Conservation (phyloP, 768 basidiomycete species). For the Chiua virens region DNA sequence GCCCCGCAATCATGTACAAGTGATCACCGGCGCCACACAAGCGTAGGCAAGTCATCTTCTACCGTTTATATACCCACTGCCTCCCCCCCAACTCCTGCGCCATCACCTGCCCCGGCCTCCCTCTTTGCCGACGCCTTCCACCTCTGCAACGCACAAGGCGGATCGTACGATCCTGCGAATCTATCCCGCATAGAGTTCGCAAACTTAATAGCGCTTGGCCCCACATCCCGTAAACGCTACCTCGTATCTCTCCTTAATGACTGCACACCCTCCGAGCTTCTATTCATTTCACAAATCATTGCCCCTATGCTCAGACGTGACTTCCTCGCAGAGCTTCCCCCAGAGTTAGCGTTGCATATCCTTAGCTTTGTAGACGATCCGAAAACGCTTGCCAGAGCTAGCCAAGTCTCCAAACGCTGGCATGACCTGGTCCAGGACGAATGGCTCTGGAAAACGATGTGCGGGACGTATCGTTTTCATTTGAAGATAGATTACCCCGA, state of each 20-base stretch:
- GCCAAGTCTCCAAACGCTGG: slow-evolving; percentile 75
- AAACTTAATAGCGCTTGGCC: slow-evolving; percentile 32
- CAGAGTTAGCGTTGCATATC: slow-evolving; percentile 75
- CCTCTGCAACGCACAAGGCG: slow-evolving; percentile 12
- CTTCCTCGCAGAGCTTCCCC: slow-evolving; percentile 54
- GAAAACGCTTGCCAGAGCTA: slow-evolving; percentile 63
- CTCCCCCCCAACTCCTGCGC: slow-evolving; percentile 63
- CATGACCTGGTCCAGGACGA: slow-evolving; percentile 68
- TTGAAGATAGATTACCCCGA: slow-evolving; percentile 15
- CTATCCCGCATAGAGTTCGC: slow-evolving; percentile 35
- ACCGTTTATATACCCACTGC: slow-evolving; percentile 52
- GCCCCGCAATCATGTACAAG: slow-evolving; percentile 7
- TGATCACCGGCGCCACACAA: slow-evolving; percentile 17
- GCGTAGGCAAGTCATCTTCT: slow-evolving; percentile 20
- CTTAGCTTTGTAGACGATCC: slow-evolving; percentile 78
- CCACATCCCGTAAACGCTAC: slow-evolving; percentile 48
- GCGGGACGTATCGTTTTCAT: slow-evolving; percentile 52
- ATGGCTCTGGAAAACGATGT: slow-evolving; percentile 78
- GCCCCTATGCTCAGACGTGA: slow-evolving; percentile 65
- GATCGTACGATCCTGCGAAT: slow-evolving; percentile 24
- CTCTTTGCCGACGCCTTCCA: slow-evolving; percentile 36
- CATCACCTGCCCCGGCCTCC: slow-evolving; percentile 55
- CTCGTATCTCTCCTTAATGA: slow-evolving; percentile 50
- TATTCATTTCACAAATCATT: slow-evolving; percentile 65
- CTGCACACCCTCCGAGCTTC: slow-evolving; percentile 61